These are phyloP conservation scores for Botryotinia globosa DNA, from an alignment of 2,329 filamentous ascomycete species.

Conservation along the genomic window DNA sequence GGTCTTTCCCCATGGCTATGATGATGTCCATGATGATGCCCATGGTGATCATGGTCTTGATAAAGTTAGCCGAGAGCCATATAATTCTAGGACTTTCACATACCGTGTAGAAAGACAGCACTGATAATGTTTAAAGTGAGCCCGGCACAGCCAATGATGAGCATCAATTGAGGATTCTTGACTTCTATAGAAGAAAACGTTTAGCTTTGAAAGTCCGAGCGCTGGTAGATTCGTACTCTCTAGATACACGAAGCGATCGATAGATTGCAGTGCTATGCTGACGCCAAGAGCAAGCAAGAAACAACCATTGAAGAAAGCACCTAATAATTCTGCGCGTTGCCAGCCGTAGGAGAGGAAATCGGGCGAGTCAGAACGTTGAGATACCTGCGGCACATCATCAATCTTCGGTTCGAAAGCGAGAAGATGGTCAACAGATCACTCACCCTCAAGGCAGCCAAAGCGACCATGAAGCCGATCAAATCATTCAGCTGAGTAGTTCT, in stretches of 20 bases:
- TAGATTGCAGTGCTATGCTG: slow-evolving; percentile 69
- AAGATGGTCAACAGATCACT: slow-evolving; percentile 9
- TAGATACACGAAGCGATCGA: slow-evolving; percentile 65
- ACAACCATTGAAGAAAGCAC: slow-evolving; percentile 78
- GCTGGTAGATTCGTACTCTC: slow-evolving; percentile 43
- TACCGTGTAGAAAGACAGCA: slow-evolving; percentile 63
- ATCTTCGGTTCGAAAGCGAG: neutral
- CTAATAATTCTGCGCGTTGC: slow-evolving; percentile 69
- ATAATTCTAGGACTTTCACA: neutral
- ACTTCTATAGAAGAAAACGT: slow-evolving; percentile 47
- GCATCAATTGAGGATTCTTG: slow-evolving; percentile 61
- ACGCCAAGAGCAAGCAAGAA: slow-evolving; percentile 70
- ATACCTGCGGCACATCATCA: slow-evolving; percentile 46
- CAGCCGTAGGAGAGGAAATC: slow-evolving; percentile 68
- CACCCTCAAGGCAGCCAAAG: slow-evolving; percentile 62
- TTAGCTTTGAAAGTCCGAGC: neutral
- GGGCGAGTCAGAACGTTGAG: slow-evolving; percentile 55
- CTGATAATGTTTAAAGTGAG: slow-evolving; percentile 66
- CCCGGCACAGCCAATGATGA: slow-evolving; percentile 68
- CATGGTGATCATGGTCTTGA: slow-evolving; percentile 25
- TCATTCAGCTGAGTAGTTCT: slow-evolving; percentile 59
- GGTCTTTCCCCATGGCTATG: neutral
- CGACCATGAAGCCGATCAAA: slow-evolving; percentile 65
- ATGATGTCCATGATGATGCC: slow-evolving; percentile 12
- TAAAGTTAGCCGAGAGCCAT: slow-evolving; percentile 1